Percentiles rank a stretch among this genome's conserved stretches.
Evolutionary conservation across 192 early-diverging fungal genomes (phyloP).

Genomic region (Entomortierella parvispora): DNA sequence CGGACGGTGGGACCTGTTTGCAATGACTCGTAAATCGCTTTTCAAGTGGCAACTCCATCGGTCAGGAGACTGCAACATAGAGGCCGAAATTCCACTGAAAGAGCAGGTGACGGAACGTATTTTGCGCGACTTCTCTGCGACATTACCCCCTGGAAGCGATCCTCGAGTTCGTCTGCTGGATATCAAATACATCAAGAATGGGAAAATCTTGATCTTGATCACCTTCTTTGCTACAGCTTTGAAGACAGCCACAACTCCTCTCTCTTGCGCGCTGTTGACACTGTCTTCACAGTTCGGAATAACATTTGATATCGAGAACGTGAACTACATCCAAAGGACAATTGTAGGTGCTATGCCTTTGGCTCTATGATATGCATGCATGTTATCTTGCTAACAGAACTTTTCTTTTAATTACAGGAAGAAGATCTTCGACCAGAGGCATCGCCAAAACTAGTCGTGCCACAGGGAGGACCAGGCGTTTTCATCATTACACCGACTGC

Average conservation of each 20-base stretch:
- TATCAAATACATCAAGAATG: conserved; percentile 37
- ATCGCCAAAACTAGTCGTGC: conserved; percentile 34
- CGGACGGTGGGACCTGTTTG: conserved; percentile 43
- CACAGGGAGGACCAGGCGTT: conserved; percentile 45
- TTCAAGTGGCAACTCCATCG: conserved; percentile 33
- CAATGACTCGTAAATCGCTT: conserved; percentile 32
- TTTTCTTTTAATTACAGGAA: too few species aligned
- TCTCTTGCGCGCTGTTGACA: conserved; percentile 35
- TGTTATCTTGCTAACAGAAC: too few species aligned
- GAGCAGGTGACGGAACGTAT: conserved; percentile 32
- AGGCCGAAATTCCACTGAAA: conserved; percentile 19
- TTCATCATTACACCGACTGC: conserved; percentile 35
- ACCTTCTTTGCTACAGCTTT: conserved; percentile 26
- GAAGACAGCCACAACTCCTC: conserved; percentile 5
- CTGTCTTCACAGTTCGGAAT: conserved; percentile 23
- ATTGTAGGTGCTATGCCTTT: conserved; percentile 19
- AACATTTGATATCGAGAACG: conserved; percentile 27
- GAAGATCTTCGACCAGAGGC: conserved; percentile 42
- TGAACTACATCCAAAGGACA: conserved; percentile 37
- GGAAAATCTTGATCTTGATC: conserved; percentile 31
- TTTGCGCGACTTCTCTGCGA: conserved; percentile 17
- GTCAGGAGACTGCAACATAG: conserved; percentile 29
- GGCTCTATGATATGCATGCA: too few species aligned
- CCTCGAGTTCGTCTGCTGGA: conserved; percentile 33
- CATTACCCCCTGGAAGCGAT: conserved; percentile 23